Evolutionary conservation across 352 stramenopile genomes (phyloP), one percentile per base, ranked within the genome.

Genomic region (Thalassiosira mediterranea): DNA sequence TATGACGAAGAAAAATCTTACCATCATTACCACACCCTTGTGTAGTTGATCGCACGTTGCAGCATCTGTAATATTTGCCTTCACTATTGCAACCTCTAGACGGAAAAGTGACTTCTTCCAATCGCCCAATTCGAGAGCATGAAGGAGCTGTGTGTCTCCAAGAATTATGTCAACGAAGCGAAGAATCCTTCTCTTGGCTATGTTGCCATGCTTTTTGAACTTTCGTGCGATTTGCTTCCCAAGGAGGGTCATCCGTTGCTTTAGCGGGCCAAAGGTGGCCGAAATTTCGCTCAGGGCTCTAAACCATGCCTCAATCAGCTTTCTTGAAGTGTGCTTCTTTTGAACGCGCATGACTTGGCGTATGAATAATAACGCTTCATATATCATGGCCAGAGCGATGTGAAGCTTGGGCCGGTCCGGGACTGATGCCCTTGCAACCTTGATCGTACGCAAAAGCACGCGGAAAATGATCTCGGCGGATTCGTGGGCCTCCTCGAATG

Each of bases 121-220:
- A 21, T 93, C 78, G 53, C 82, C 84, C 11, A 84, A 72, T 69
- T 90, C 84, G 15, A 93, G 61, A 38, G 73, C 59, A 34, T 84
- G 58, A 11, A 93, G 53, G 21, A 93, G 64, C 15, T 40, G 19
- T 40, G 89, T 88, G 51, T 93, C 84, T 46, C 73, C 62, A 31
- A 93, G 44, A 40, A 90, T 62, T 40, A 84, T 81, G 49, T 91
- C 84, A 56, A 89, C 76, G 72, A 93, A 89, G 32, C 73, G 72
- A 8, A 91, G 42, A 28, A 86, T 37, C n/a, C 79, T 46, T 25
- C 76, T 66, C 51, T 91, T 91, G 4, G 87, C 87, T 58, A 74
- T 70, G 34, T 81, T 79, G 17, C 83, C 84, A 58, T 93, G 84
- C 32, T 83, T 84, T 53, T 84, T 77, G 46, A 91, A 76, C 63